Conservation (phyloP, 306 rosid genomes). For the Lupinus albus region DNA sequence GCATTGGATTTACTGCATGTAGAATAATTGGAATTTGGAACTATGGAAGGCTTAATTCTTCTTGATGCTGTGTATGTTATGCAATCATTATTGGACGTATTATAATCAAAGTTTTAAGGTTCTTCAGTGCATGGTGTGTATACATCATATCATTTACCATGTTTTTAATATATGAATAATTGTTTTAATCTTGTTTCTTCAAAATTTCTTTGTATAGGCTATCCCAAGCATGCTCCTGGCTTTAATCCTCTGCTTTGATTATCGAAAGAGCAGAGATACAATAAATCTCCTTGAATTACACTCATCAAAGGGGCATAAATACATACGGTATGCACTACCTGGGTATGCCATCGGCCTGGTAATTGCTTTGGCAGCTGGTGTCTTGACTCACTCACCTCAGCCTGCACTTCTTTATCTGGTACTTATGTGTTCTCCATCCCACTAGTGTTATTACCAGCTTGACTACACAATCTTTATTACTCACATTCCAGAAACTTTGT, state of each 20-base stretch:
- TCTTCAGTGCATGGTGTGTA: background rate
- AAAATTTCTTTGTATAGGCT: slow-evolving; percentile 57
- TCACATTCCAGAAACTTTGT: slow-evolving; percentile 14
- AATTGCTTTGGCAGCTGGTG: slow-evolving; percentile 87
- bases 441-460: background rate
- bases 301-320: slow-evolving; percentile 91
- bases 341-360: slow-evolving; percentile 94
- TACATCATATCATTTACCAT: background rate
- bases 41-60: slow-evolving; percentile 21
- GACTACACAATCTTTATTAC: background rate
- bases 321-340: slow-evolving; percentile 96
- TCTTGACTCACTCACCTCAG: slow-evolving; percentile 91
- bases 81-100: no score
- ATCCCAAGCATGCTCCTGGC: slow-evolving; percentile 97
- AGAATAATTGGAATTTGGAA: slow-evolving; percentile 22
- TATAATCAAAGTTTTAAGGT: background rate
- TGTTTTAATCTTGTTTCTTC: background rate
- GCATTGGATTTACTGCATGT: slow-evolving; percentile 18
- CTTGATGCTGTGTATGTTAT: background rate
- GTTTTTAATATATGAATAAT: slow-evolving; percentile 7
- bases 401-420: slow-evolving; percentile 98
- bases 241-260: slow-evolving; percentile 86
- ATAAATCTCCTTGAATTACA: slow-evolving; percentile 69
- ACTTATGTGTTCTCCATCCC: slow-evolving; percentile 34
- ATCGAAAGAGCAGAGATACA: slow-evolving; percentile 74